Conservation (phyloP, 805 yeast genomes). For the Wickerhamomyces chaumierensis region DNA sequence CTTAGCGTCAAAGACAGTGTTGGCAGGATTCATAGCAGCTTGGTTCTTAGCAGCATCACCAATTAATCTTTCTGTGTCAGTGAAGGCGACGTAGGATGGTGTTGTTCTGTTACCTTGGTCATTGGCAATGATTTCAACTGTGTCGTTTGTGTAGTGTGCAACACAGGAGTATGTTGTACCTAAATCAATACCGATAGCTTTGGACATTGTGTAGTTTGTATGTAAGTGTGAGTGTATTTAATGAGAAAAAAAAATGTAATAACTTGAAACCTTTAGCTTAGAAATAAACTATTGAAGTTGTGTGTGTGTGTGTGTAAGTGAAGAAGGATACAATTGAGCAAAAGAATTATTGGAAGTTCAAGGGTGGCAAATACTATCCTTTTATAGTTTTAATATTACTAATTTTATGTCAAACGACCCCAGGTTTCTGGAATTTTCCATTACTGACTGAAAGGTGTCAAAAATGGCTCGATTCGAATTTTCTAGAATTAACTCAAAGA, state of each 20-base stretch:
- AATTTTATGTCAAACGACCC: too few species aligned
- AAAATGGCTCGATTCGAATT: too few species aligned
- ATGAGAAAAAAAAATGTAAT: neutral
- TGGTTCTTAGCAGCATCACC: conserved; percentile 99
- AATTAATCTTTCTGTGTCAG: conserved; percentile 87
- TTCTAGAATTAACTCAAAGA: too few species aligned
- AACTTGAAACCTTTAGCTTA: too few species aligned
- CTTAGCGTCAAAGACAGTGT: conserved; percentile 93
- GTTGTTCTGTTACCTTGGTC: conserved; percentile 99
- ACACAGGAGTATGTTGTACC: conserved; percentile 98
- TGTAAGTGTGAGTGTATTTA: conserved; percentile 1
- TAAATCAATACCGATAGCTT: conserved; percentile 78
- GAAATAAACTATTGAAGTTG: neutral
- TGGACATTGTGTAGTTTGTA: conserved; percentile 28
- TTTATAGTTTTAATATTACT: conserved; percentile 6
- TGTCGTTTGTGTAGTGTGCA: conserved; percentile 73
- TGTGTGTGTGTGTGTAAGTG: too few species aligned
- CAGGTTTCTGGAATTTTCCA: too few species aligned
- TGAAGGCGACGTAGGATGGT: conserved; percentile 93
- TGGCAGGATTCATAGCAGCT: conserved; percentile 91
- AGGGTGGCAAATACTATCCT: conserved; percentile 1
- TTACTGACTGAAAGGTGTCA: too few species aligned
- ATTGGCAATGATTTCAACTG: conserved; percentile 92
- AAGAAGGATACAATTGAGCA: neutral
- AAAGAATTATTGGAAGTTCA: too few species aligned